These are phyloP conservation scores for Microglena sp. DNA, from an alignment of 139 green algal species.

Conservation along the genomic window DNA sequence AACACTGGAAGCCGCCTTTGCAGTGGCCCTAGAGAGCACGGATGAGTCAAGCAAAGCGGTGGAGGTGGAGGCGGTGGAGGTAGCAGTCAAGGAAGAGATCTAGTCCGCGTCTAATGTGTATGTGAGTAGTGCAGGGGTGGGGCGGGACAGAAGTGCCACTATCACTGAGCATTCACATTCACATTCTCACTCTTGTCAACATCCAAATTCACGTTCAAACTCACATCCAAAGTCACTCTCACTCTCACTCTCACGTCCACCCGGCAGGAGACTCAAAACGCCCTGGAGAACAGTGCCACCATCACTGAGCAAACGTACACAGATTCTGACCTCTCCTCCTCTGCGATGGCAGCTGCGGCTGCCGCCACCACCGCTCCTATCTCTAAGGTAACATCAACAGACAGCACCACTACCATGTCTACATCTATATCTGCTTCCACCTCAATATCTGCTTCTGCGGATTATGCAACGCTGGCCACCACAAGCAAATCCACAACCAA, in stretches of 20 bases:
- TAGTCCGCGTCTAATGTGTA: neutral
- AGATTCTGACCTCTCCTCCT: no score
- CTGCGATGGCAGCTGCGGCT: neutral
- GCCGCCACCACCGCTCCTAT: no score
- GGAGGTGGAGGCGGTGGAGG: no score
- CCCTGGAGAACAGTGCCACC: no score
- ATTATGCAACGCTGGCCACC: no score
- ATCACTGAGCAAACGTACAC: no score
- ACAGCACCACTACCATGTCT: neutral
- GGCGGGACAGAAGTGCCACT: neutral
- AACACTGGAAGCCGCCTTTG: neutral
- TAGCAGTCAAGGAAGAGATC: neutral
- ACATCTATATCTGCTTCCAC: no score
- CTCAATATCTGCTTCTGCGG: no score
- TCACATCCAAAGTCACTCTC: neutral
- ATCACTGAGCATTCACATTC: neutral
- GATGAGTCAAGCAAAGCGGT: neutral
- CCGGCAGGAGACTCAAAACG: neutral
- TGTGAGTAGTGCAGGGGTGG: neutral
- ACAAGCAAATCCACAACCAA: no score
- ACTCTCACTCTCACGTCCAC: neutral
- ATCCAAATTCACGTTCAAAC: neutral
- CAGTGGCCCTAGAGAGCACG: neutral
- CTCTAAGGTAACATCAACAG: no score
- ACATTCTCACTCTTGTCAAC: no score